A percentile compares a stretch with the other conserved stretches of the same genome.
These are phyloP conservation scores for Parsonsia alboflavescens DNA, from an alignment of 257 asterid genomes.

Conservation along the genomic window DNA sequence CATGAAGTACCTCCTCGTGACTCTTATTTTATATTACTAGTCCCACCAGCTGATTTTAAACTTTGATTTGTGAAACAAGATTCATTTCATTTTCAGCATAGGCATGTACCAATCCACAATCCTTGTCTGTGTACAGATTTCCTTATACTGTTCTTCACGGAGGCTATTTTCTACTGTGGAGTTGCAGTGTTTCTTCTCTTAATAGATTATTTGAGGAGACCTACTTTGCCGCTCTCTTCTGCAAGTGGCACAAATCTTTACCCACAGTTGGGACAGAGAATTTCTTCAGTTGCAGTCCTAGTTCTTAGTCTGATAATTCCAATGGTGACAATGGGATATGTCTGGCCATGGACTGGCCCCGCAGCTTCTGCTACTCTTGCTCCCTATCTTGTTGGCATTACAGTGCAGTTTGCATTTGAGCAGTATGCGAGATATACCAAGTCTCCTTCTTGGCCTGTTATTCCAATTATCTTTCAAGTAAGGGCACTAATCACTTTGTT, in stretches of 20 bases:
- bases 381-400: conserved; percentile 90
- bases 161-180: conserved; percentile 91
- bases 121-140: conserved; percentile 53
- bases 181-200: conserved; percentile 71
- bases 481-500: conserved; percentile 14
- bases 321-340: conserved; percentile 87
- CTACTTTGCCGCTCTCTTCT: conserved; percentile 35
- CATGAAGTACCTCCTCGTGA: conserved; percentile 8
- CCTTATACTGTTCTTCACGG: conserved; percentile 93
- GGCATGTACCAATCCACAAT: not conserved
- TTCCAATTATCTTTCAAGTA: conserved; percentile 88
- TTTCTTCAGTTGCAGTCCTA: conserved; percentile 75
- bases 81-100: not conserved
- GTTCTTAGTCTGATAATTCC: conserved; percentile 79
- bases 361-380: conserved; percentile 99
- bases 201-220: conserved; percentile 60
- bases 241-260: conserved; percentile 24
- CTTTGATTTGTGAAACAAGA: too few species aligned
- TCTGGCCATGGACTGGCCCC: conserved; percentile 99
- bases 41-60: not conserved
- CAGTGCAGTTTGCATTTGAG: conserved; percentile 84
- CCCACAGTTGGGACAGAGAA: conserved; percentile 53
- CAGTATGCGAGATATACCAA: conserved; percentile 61
- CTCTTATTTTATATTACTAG: conserved; percentile 6
- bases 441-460: conserved; percentile 84